Evolutionary conservation across 2,329 filamentous ascomycete genomes (phyloP).

Genomic region (Malbranchea zuffiana): DNA sequence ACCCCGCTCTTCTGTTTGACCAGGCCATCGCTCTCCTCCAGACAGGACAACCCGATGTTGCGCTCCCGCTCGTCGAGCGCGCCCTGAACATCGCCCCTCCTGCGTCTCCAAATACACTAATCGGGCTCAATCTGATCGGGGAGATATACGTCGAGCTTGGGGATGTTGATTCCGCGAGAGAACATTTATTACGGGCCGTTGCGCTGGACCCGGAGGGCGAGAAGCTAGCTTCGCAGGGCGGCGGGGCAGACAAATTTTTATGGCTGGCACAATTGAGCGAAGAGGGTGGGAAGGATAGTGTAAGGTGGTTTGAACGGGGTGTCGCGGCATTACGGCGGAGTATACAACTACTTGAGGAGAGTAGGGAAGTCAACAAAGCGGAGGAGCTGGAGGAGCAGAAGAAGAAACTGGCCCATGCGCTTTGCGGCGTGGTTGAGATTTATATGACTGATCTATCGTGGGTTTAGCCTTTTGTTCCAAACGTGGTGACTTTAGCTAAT

Average conservation of each 20-base stretch:
- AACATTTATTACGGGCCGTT: conserved; percentile 62
- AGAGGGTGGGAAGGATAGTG: conserved; percentile 49
- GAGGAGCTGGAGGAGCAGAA: conserved; percentile 57
- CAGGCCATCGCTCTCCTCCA: conserved; percentile 48
- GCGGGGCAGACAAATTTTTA: conserved; percentile 85
- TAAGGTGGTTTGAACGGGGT: conserved; percentile 52
- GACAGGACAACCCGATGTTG: conserved; percentile 47
- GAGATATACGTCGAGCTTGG: conserved; percentile 76
- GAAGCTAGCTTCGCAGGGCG: conserved; percentile 59
- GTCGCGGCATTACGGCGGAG: conserved; percentile 60
- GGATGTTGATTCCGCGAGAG: conserved; percentile 62
- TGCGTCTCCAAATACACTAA: conserved; percentile 31
- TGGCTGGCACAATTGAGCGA: conserved; percentile 83
- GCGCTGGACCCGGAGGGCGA: conserved; percentile 65
- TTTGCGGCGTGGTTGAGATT: conserved; percentile 89
- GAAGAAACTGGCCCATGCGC: conserved; percentile 72
- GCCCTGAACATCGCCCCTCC: conserved; percentile 35
- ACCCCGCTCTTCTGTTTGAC: conserved; percentile 46
- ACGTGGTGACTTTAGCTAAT: conserved; percentile 6
- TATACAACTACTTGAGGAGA: conserved; percentile 53
- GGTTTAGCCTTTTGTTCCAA: conserved; percentile 18
- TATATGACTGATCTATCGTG: conserved; percentile 98
- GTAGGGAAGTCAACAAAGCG: conserved; percentile 26
- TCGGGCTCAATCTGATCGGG: conserved; percentile 64
- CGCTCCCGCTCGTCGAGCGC: conserved; percentile 44